These are phyloP conservation scores for Lathyrus sativus DNA, from an alignment of 306 rosid genomes.

Conservation along the genomic window DNA sequence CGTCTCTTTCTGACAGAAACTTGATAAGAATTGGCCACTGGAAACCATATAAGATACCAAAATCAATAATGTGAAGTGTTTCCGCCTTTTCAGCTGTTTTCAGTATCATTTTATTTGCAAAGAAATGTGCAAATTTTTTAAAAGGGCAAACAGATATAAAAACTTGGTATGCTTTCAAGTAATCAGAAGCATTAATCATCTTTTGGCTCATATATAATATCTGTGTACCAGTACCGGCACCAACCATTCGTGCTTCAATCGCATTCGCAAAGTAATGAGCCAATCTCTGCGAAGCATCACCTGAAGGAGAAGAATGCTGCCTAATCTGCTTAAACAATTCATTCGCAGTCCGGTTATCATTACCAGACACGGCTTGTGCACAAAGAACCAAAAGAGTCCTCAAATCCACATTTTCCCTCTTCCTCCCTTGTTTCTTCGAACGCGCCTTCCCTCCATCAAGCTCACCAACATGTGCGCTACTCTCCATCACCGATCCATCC, in stretches of 20 bases:
- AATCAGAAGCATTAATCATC: constrained; percentile 54
- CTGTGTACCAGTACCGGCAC: constrained; percentile 61
- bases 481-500: constrained; percentile 19
- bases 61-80: constrained; percentile 72
- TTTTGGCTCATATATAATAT: constrained; percentile 50
- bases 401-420: constrained; percentile 64
- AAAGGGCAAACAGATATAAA: constrained; percentile 62
- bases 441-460: constrained; percentile 48
- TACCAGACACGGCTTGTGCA: constrained; percentile 69
- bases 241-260: constrained; percentile 73
- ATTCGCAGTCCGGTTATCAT: constrained; percentile 58
- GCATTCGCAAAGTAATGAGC: constrained; percentile 69
- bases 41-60: constrained; percentile 83
- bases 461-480: constrained; percentile 23
- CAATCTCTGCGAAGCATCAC: constrained; percentile 69
- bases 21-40: constrained; percentile 87
- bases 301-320: constrained; percentile 61
- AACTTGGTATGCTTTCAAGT: constrained; percentile 59
- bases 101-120: constrained; percentile 57
- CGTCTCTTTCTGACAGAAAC: constrained; percentile 55
- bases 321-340: constrained; percentile 72
- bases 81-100: constrained; percentile 57
- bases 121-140: constrained; percentile 55
- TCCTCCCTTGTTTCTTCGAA: constrained; percentile 50
- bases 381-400: constrained; percentile 59